A percentile compares a stretch with the other conserved stretches of the same genome.
These are phyloP conservation scores for Funneliformis mosseae DNA, from an alignment of 192 early-diverging fungal genomes.

Conservation along the genomic window DNA sequence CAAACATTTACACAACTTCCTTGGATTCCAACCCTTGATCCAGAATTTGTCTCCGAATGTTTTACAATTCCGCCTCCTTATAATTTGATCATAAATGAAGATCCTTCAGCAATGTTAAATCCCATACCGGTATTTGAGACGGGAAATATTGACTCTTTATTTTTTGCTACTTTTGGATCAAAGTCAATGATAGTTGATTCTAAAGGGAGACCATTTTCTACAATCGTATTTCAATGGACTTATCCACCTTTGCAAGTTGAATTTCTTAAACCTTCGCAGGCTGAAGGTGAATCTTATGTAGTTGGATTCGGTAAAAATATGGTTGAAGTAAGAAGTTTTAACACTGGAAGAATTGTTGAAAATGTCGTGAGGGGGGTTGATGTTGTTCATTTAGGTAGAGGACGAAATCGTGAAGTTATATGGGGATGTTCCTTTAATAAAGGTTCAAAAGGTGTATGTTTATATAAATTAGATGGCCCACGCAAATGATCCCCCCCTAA, in stretches of 20 bases:
- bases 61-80: constrained; percentile 32
- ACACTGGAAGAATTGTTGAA: constrained; percentile 23
- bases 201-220: constrained; percentile 30
- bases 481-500: background rate
- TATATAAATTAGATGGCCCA: constrained; percentile 25
- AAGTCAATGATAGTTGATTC: constrained; percentile 32
- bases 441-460: constrained; percentile 6
- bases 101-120: constrained; percentile 24
- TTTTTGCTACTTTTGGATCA: constrained; percentile 32
- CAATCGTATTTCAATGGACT: constrained; percentile 23
- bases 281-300: background rate
- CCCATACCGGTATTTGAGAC: constrained; percentile 30
- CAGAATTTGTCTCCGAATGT: constrained; percentile 14
- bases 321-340: constrained; percentile 30
- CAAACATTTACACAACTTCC: constrained; percentile 21
- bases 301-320: constrained; percentile 32
- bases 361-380: constrained; percentile 30
- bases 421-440: constrained; percentile 18
- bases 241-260: constrained; percentile 1
- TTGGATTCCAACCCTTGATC: constrained; percentile 15
- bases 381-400: constrained; percentile 23
- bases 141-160: constrained; percentile 10
- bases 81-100: background rate
- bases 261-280: background rate
- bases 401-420: constrained; percentile 3